Base-by-base conservation (phyloP, 495 filamentous ascomycete species). In the Collariella sp. region DNA sequence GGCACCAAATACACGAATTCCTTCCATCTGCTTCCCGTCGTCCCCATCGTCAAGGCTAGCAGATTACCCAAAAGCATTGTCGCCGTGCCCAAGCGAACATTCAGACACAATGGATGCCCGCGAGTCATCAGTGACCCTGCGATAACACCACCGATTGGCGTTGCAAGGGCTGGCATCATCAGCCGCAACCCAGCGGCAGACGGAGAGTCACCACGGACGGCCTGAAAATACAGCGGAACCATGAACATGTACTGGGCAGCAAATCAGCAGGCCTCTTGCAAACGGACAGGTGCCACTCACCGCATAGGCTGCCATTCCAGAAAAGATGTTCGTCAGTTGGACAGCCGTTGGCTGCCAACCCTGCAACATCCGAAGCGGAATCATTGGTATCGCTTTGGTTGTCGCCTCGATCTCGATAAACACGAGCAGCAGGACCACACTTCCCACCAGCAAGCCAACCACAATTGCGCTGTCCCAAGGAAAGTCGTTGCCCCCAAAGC, bases 161-260 rank as follows among this genome's bases (percentile, higher is more conserved):
- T 81, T 26, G 79, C 79, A 0, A 85, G 65, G 6, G 81, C 81
- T 2, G 83, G 81, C 20, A 85, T 75, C 0, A 77, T 76, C 6
- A 85, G 74, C 34, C 80, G 70, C 3, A 75, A 67, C 6, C 81
- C 83, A 7, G 83, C 81, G 50, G 71, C 77, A 0, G 79, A 76
- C 2, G 83, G 75, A 5, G 78, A 80, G 26, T 86, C 83, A 0
- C 78, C 70, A 0, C 82, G 71, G 10, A 85, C 76, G 0, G 82
- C 79, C 52, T 86, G 83, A 62, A 85, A 83, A 41, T 83, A 80
- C 26, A 86, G 63, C 1, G 83, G 82, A 0, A 84, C 71, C 39
- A 79, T 81, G 58, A 86, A 86, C 50, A 86, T 77, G 50, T 82
- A 85, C 82, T 85, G 54, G 12, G 15, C 6, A n/a, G 3, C 31